phyloP scores from a whole-genome alignment of 306 rosid species.

The Aeschynomene evenia region DNA sequence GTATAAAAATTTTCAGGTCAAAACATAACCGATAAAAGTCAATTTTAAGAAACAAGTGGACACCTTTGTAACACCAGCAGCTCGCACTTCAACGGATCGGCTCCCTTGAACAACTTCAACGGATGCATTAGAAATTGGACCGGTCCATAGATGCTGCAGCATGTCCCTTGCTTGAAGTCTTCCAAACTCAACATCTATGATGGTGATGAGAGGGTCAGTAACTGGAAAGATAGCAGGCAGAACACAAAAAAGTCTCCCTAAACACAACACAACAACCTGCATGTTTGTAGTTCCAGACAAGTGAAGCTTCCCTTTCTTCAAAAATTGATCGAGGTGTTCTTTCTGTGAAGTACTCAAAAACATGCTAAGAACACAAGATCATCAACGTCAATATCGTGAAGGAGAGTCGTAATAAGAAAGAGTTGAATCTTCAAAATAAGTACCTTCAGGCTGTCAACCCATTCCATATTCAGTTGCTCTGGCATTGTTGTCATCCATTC shows the following conservation, averaged over 20 bases:
- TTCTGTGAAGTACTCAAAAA: constrained; percentile 85
- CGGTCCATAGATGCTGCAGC: constrained; percentile 99
- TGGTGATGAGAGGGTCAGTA: constrained; percentile 22
- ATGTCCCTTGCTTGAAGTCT: constrained; percentile 92
- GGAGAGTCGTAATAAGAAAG: constrained; percentile 20
- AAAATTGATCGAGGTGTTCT: constrained; percentile 88
- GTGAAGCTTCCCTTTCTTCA: constrained; percentile 76
- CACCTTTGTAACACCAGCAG: constrained; percentile 95
- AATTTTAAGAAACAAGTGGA: constrained; percentile 16
- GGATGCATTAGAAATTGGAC: constrained; percentile 92
- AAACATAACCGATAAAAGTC: not conserved
- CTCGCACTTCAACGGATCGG: constrained; percentile 94
- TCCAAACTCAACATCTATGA: constrained; percentile 86
- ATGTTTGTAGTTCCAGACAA: constrained; percentile 96
- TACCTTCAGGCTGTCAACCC: constrained; percentile 92
- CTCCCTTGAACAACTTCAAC: constrained; percentile 97
- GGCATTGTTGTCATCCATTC: constrained; percentile 99
- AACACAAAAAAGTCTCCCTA: not conserved
- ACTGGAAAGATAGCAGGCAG: constrained; percentile 20
- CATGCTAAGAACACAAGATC: constrained; percentile 59
- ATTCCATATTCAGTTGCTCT: constrained; percentile 91
- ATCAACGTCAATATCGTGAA: constrained; percentile 13
- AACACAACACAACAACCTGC: constrained; percentile 54
- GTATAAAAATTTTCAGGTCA: constrained; percentile 9
- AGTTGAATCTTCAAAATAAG: constrained; percentile 20